Percentiles rank a stretch among this genome's conserved stretches.
Evolutionary conservation across 306 rosid species (phyloP).

Genomic region (Pyrus betulifolia): DNA sequence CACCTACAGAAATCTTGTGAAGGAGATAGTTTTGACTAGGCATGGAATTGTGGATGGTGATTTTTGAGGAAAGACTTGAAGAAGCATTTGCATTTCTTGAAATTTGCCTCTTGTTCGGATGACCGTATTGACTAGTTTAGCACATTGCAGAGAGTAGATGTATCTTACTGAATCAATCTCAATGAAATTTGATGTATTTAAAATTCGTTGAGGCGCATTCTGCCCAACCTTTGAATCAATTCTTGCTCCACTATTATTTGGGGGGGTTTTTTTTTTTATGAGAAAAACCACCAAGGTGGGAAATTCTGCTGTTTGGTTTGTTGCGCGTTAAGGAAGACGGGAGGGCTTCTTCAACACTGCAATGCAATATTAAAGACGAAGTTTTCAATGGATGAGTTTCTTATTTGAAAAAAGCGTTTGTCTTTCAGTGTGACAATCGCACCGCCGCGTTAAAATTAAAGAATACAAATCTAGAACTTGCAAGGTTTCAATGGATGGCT

Average conservation of each 20-base stretch:
- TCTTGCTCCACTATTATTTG: too few relatives aligned
- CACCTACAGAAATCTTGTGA: slow-evolving; percentile 71
- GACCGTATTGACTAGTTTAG: neutral
- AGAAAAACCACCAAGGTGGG: too few relatives aligned
- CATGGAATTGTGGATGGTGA: slow-evolving; percentile 93
- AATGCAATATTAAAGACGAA: too few relatives aligned
- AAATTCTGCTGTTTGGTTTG: slow-evolving; percentile 23
- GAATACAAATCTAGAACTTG: too few relatives aligned
- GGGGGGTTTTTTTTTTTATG: too few relatives aligned
- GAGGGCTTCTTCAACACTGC: neutral
- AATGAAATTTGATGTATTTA: neutral
- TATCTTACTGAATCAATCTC: neutral
- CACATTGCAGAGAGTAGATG: too few relatives aligned
- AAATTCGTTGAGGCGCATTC: neutral
- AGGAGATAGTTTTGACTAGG: slow-evolving; percentile 86
- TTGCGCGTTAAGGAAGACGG: slow-evolving; percentile 8
- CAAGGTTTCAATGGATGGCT: too few relatives aligned
- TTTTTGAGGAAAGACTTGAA: slow-evolving; percentile 33
- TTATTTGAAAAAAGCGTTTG: too few relatives aligned
- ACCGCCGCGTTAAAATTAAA: too few relatives aligned
- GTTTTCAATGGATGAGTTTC: too few relatives aligned
- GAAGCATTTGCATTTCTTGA: neutral
- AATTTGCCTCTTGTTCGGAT: neutral
- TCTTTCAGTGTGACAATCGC: too few relatives aligned
- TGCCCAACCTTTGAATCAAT: neutral